Percentiles rank a stretch among this genome's conserved stretches.
Conservation (phyloP, 176 grass and related monocot genomes). For the Hyparrhenia diplandra region DNA sequence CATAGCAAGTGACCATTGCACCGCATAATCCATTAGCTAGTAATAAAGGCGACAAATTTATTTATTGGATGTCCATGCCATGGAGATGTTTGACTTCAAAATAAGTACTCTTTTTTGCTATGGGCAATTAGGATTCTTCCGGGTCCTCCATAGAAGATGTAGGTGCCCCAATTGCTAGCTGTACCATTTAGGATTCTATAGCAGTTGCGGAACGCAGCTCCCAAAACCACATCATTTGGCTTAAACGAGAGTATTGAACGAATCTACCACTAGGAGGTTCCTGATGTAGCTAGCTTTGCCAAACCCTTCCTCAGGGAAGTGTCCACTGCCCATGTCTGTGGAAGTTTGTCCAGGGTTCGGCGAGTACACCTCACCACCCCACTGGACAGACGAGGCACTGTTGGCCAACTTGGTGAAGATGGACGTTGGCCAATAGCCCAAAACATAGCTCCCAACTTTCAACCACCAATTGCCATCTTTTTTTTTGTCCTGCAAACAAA, state of each 20-base stretch:
- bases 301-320: constrained; percentile 43
- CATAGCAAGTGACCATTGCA: no score
- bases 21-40: no score
- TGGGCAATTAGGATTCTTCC: constrained; percentile 26
- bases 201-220: constrained; percentile 25
- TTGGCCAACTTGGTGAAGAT: constrained; percentile 35
- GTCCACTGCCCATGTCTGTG: constrained; percentile 47
- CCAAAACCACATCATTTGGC: constrained; percentile 12
- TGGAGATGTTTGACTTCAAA: no score
- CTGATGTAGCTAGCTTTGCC: constrained; percentile 51
- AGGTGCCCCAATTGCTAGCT: constrained; percentile 37
- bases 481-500: constrained; percentile 30
- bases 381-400: constrained; percentile 27
- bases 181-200: constrained; percentile 34
- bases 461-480: constrained; percentile 49
- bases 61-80: no score
- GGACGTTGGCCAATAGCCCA: constrained; percentile 53
- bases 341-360: constrained; percentile 29
- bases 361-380: constrained; percentile 43
- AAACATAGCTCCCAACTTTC: constrained; percentile 23
- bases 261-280: constrained; percentile 49
- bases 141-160: constrained; percentile 43
- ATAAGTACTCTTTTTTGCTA: no score
- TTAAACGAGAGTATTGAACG: constrained; percentile 22
- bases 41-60: no score